These are phyloP conservation scores for Metarhizium album DNA, from an alignment of 2,329 filamentous ascomycete genomes.

Conservation along the genomic window DNA sequence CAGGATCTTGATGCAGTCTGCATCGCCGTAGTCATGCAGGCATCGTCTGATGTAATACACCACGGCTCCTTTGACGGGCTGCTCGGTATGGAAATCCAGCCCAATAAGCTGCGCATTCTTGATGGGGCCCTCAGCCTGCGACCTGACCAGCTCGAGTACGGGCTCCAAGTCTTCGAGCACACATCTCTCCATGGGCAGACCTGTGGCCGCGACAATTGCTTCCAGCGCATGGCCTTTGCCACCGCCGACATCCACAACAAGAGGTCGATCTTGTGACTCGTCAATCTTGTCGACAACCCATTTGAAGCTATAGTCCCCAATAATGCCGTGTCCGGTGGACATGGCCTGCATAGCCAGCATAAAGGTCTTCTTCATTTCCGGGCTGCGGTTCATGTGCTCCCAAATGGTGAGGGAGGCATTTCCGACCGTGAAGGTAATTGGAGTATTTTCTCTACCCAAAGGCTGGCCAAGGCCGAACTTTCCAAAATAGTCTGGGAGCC, in stretches of 20 bases:
- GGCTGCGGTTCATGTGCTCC: slow-evolving; percentile 18
- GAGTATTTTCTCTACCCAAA: slow-evolving; percentile 13
- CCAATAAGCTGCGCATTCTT: not conserved
- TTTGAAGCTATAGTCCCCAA: slow-evolving; percentile 20
- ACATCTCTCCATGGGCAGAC: slow-evolving; percentile 4
- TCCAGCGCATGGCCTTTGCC: slow-evolving; percentile 11
- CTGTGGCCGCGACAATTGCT: slow-evolving; percentile 8
- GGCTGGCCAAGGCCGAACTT: slow-evolving; percentile 21
- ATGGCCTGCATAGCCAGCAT: slow-evolving; percentile 18
- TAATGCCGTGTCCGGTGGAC: slow-evolving; percentile 13
- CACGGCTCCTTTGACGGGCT: slow-evolving; percentile 17
- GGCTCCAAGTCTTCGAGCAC: slow-evolving; percentile 7
- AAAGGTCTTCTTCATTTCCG: slow-evolving; percentile 15
- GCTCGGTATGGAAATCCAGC: slow-evolving; percentile 12
- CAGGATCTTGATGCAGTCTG: slow-evolving; percentile 20
- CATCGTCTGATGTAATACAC: slow-evolving; percentile 26
- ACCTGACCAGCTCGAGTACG: slow-evolving; percentile 13
- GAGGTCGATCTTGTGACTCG: not conserved
- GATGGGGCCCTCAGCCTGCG: slow-evolving; percentile 7
- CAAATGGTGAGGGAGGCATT: slow-evolving; percentile 19
- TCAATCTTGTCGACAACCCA: slow-evolving; percentile 14
- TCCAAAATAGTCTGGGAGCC: slow-evolving; percentile 22
- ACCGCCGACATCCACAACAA: slow-evolving; percentile 12
- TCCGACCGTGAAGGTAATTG: slow-evolving; percentile 18
- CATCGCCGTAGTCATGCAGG: slow-evolving; percentile 27